A percentile compares a stretch with the other conserved stretches of the same genome.
Evolutionary conservation across 176 grass and related monocot genomes (phyloP).

Genomic region (Secale cereale): DNA sequence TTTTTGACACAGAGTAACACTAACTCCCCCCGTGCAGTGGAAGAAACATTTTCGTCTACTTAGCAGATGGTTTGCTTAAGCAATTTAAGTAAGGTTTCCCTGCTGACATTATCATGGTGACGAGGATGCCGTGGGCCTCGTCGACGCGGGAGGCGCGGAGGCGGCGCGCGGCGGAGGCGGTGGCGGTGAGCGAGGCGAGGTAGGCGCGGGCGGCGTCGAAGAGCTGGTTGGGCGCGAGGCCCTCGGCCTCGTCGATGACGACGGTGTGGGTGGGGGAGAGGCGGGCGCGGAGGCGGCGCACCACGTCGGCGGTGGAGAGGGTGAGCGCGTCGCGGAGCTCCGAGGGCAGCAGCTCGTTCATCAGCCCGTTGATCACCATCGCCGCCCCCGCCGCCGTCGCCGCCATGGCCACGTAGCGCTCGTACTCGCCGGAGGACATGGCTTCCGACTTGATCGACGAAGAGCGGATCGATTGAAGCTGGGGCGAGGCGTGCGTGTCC

Average conservation of each 20-base stretch:
- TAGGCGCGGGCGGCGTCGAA: conserved; percentile 47
- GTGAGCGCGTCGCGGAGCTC: conserved; percentile 24
- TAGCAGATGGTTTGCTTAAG: neutral
- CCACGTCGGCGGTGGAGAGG: neutral
- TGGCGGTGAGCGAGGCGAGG: conserved; percentile 2
- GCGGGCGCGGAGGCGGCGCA: conserved; percentile 24
- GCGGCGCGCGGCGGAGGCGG: conserved; percentile 11
- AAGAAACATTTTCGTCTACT: neutral
- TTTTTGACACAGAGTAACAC: neutral
- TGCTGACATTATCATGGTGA: conserved; percentile 4
- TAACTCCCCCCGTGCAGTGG: neutral
- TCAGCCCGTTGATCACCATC: too few relatives aligned
- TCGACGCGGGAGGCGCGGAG: conserved; percentile 21
- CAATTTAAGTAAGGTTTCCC: neutral
- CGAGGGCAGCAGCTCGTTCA: neutral
- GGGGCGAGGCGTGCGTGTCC: too few relatives aligned
- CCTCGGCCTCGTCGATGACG: conserved; percentile 41
- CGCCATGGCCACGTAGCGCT: too few relatives aligned
- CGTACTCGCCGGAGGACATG: too few relatives aligned
- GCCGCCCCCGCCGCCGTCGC: too few relatives aligned
- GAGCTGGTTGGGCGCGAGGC: conserved; percentile 39
- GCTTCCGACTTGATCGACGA: too few relatives aligned
- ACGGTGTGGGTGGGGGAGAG: conserved; percentile 30
- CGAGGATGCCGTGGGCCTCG: conserved; percentile 30
- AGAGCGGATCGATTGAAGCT: too few relatives aligned